These are phyloP conservation scores for Schizosaccharomyces octosporus DNA, from an alignment of 805 yeast genomes.

Conservation along the genomic window DNA sequence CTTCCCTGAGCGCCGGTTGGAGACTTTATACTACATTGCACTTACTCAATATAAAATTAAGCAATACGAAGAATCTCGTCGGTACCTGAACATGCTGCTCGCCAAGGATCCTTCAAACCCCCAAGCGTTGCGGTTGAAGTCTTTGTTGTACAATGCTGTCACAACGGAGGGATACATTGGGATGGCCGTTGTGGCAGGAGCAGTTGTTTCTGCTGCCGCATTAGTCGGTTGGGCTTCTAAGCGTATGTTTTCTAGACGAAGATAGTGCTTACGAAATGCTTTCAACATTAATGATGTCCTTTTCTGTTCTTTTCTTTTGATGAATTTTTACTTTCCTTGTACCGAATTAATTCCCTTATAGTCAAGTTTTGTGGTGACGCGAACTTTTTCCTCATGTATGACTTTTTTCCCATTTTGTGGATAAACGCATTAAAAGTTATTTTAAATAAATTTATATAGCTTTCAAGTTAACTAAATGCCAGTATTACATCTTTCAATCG, in stretches of 20 bases:
- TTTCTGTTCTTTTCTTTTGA: neutral
- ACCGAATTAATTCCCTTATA: too few relatives aligned
- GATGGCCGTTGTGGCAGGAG: slow-evolving; percentile 65
- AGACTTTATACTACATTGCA: slow-evolving; percentile 65
- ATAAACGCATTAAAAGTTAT: too few relatives aligned
- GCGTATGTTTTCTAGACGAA: neutral
- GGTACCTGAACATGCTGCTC: slow-evolving; percentile 58
- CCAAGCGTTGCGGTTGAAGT: slow-evolving; percentile 49
- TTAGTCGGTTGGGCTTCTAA: slow-evolving; percentile 13
- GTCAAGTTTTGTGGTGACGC: too few relatives aligned
- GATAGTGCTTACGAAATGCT: neutral
- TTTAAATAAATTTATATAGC: too few relatives aligned
- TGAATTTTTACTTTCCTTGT: too few relatives aligned
- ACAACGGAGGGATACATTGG: slow-evolving; percentile 77
- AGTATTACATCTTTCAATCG: too few relatives aligned
- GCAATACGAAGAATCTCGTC: slow-evolving; percentile 61
- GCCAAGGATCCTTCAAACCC: slow-evolving; percentile 61
- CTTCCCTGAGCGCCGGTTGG: slow-evolving; percentile 64
- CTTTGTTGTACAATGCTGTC: slow-evolving; percentile 59
- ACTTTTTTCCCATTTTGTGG: too few relatives aligned
- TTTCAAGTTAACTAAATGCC: too few relatives aligned
- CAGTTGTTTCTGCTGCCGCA: slow-evolving; percentile 64
- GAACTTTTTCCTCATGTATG: too few relatives aligned
- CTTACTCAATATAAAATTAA: slow-evolving; percentile 75
- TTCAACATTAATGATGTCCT: neutral